Base-by-base conservation (phyloP, 164 flowering plant species). In the Taxillus chinensis region DNA sequence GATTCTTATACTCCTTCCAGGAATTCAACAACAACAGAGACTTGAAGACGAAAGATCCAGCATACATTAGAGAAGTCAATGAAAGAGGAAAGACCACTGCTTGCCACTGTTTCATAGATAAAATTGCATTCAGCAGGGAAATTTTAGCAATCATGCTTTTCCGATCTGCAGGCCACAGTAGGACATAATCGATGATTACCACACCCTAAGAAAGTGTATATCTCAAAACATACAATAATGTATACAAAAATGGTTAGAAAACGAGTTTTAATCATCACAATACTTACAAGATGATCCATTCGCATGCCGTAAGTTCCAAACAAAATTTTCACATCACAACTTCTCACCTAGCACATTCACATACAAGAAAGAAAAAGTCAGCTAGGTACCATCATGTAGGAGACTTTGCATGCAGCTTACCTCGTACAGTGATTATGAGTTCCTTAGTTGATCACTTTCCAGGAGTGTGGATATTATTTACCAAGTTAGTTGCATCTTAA, bases 71-170 rank as follows among this genome's bases (percentile, higher is more conserved):
- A 62, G 90, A 82, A 57, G 97, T 91, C 79, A 95, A 74, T 16
- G 65, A 68, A 72, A 89, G 80, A 39, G 99, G 96, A 74, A 75
- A 77, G 60, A 79, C 69, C 77, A 83, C 77, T 42, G 96, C 93
- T 71, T 79, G 84, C 96, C 93, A 85, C 99, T 95, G 97, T 85
- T 82, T 78, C 85, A 86, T 45, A 80, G 71, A 84, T 63, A 84
- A 81, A 86, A 83, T 64, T 57, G 72, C 76, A 80, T 61, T 82
- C 75, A 76, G 82, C 67, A 74, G 40, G 78, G 60, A 71, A 58
- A 59, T 62, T 71, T 64, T 69, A 75, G 75, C 69, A 78, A 72
- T 56, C 67, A 67, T 60, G 71, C 61, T 69, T 78, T 67, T 49
- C 71, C 68, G 69, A 79, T 84, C 82, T 81, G 83, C 83, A 79